Conservation (phyloP, 768 basidiomycete genomes). For the Pisolithus orientalis region DNA sequence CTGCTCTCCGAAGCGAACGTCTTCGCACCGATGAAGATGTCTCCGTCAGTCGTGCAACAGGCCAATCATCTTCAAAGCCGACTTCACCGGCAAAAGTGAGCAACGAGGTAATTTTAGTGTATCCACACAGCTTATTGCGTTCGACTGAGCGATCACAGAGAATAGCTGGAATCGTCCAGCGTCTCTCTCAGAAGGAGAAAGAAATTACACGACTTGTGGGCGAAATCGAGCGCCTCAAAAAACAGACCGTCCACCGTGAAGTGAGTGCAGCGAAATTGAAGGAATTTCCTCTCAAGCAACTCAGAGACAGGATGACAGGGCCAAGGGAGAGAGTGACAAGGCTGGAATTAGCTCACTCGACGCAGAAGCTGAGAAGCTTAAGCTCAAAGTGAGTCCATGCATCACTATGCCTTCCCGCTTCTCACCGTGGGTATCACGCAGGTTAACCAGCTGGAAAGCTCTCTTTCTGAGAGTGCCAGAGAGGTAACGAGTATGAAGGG, state of each 20-base stretch:
- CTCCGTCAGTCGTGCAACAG: slow-evolving; percentile 12
- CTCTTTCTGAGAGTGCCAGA: slow-evolving; percentile 54
- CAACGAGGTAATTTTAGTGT: slow-evolving; percentile 42
- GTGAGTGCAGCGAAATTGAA: slow-evolving; percentile 33
- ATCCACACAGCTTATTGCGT: not conserved
- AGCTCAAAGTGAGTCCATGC: slow-evolving; percentile 50
- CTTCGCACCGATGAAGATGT: slow-evolving; percentile 6
- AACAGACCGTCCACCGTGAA: slow-evolving; percentile 55
- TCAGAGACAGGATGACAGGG: slow-evolving; percentile 57
- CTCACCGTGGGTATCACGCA: slow-evolving; percentile 20
- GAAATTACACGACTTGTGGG: slow-evolving; percentile 69
- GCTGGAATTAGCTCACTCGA: slow-evolving; percentile 64
- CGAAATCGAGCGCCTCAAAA: slow-evolving; percentile 60
- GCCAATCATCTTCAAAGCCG: slow-evolving; percentile 23
- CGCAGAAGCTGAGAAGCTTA: slow-evolving; percentile 69
- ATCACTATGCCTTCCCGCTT: not conserved
- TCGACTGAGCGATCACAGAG: slow-evolving; percentile 31
- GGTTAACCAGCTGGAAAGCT: slow-evolving; percentile 48
- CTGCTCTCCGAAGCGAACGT: not conserved
- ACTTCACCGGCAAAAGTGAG: slow-evolving; percentile 44
- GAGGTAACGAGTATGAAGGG: slow-evolving; percentile 73
- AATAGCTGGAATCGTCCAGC: slow-evolving; percentile 69
- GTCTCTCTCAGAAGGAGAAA: slow-evolving; percentile 80
- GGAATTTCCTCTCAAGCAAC: not conserved
- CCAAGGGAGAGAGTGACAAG: slow-evolving; percentile 69